phyloP scores from a whole-genome alignment of 2,329 filamentous ascomycete species.

The Raffaelea arxii region DNA sequence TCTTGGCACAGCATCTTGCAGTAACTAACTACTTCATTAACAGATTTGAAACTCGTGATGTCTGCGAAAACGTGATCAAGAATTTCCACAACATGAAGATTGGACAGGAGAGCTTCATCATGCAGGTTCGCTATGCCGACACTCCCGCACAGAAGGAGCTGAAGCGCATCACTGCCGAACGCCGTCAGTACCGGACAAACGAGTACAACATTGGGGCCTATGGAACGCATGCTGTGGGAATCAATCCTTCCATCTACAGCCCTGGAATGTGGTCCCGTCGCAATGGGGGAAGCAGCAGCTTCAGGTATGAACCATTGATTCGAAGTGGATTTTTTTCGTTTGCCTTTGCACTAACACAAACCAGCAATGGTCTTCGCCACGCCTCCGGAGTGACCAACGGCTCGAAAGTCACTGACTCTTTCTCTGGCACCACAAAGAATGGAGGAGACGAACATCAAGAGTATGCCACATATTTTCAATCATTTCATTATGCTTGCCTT shows the following conservation, averaged over 20 bases:
- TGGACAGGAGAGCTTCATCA: constrained; percentile 69
- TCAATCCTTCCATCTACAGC: constrained; percentile 39
- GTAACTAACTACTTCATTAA: constrained; percentile 13
- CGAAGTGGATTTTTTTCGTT: too few relatives aligned
- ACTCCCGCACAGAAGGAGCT: constrained; percentile 94
- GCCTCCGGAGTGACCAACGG: too few relatives aligned
- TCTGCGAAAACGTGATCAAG: constrained; percentile 82
- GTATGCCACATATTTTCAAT: too few relatives aligned
- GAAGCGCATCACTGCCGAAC: constrained; percentile 91
- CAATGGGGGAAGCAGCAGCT: constrained; percentile 9
- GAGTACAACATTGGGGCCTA: constrained; percentile 79
- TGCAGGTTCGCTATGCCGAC: constrained; percentile 94
- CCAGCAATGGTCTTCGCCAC: too few relatives aligned
- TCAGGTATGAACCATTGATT: too few relatives aligned
- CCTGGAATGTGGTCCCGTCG: constrained; percentile 27
- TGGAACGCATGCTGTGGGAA: constrained; percentile 50
- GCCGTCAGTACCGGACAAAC: constrained; percentile 89
- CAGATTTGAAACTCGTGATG: constrained; percentile 81
- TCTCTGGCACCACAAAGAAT: too few relatives aligned
- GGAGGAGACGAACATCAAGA: too few relatives aligned
- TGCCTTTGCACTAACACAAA: too few relatives aligned
- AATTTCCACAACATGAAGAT: constrained; percentile 73
- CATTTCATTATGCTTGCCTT: too few relatives aligned
- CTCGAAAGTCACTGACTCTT: too few relatives aligned
- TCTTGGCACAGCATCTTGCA: too few relatives aligned